Conservation (phyloP, 148 eudicot species). For the Vaccinium vitisidaea region DNA sequence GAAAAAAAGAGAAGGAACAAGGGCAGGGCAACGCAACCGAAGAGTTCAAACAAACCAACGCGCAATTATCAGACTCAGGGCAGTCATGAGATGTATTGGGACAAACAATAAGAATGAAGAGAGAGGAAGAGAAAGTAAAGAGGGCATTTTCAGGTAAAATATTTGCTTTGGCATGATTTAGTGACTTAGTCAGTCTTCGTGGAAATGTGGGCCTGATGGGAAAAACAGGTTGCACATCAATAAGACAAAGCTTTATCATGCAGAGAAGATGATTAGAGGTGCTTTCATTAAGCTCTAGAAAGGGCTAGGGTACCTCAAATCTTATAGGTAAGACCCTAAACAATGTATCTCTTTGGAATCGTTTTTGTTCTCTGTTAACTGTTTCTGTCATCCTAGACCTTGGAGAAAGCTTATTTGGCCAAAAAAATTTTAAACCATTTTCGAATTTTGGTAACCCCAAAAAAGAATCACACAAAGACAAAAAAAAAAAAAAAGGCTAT, state of each 20-base stretch:
- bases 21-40: constrained; percentile 11
- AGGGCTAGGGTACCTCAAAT: constrained; percentile 80
- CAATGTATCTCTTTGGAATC: neutral
- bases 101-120: constrained; percentile 37
- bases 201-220: constrained; percentile 53
- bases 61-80: constrained; percentile 35
- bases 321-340: constrained; percentile 54
- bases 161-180: constrained; percentile 75
- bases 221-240: constrained; percentile 54
- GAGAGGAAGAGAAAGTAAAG: constrained; percentile 43
- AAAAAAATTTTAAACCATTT: neutral
- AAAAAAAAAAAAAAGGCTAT: neutral
- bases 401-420: neutral
- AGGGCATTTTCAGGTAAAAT: constrained; percentile 57
- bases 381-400: neutral
- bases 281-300: constrained; percentile 58
- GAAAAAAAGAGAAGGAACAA: constrained; percentile 47
- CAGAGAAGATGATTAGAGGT: constrained; percentile 89
- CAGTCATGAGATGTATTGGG: constrained; percentile 42
- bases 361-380: neutral
- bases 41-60: constrained; percentile 37
- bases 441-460: neutral
- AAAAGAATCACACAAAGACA: neutral
- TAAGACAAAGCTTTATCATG: constrained; percentile 73
- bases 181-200: constrained; percentile 52